Percentiles rank a stretch among this genome's conserved stretches.
Evolutionary conservation across 2,329 filamentous ascomycete species (phyloP).

Genomic region (Sordariomycetes sp.): DNA sequence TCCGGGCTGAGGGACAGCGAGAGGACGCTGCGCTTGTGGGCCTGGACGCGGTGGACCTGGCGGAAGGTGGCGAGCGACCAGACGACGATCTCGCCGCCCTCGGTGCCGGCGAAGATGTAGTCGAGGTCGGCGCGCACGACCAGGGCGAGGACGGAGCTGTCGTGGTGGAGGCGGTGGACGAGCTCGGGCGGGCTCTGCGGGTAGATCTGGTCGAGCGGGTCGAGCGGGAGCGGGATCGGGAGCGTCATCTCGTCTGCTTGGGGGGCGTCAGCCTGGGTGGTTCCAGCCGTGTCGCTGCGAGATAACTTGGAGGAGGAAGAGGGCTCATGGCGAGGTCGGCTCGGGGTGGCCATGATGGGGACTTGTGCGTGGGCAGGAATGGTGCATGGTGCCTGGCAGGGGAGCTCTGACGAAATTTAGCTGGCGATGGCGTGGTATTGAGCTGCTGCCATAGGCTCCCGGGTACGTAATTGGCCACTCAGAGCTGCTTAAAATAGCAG

Average conservation of each 20-base stretch:
- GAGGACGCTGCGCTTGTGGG: slow-evolving; percentile 84
- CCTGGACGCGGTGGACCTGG: slow-evolving; percentile 66
- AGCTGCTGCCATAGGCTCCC: not conserved
- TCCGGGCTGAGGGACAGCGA: slow-evolving; percentile 73
- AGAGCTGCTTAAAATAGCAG: not conserved
- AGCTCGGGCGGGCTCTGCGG: slow-evolving; percentile 42
- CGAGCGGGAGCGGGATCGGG: not conserved
- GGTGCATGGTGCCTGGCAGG: not conserved
- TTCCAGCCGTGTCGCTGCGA: not conserved
- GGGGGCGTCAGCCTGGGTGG: not conserved
- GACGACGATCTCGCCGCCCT: slow-evolving; percentile 84
- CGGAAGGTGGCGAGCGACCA: slow-evolving; percentile 88
- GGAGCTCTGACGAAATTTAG: slow-evolving; percentile 5
- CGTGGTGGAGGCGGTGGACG: slow-evolving; percentile 64
- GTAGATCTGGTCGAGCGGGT: slow-evolving; percentile 6
- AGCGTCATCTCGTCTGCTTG: slow-evolving; percentile 3
- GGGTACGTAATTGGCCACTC: not conserved
- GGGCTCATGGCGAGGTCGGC: not conserved
- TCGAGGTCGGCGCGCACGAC: slow-evolving; percentile 67
- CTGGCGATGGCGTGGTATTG: slow-evolving; percentile 2
- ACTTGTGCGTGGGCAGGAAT: not conserved
- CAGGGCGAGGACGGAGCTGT: slow-evolving; percentile 72
- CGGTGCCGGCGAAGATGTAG: slow-evolving; percentile 83
- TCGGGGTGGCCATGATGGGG: not conserved
- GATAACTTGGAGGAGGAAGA: not conserved